Evolutionary conservation across 129 eudicot genomes (phyloP).

Genomic region (Arctium minus): DNA sequence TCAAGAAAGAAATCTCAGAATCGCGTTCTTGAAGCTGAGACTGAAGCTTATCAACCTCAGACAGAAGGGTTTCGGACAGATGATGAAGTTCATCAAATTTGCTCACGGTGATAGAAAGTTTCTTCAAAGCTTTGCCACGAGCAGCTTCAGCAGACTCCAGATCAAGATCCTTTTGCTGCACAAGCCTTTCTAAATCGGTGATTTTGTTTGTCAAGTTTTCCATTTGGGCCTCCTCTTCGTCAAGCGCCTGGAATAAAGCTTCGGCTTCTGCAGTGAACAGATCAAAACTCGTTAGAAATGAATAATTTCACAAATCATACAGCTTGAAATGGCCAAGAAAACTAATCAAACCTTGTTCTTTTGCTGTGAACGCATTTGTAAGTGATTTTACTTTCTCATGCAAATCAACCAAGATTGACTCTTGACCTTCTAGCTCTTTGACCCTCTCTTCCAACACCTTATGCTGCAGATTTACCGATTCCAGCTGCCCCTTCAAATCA

Average conservation of each 20-base stretch:
- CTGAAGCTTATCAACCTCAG: conserved; percentile 92
- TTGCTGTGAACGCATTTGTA: conserved; percentile 54
- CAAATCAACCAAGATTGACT: conserved; percentile 36
- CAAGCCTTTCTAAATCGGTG: conserved; percentile 43
- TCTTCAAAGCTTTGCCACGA: conserved; percentile 79
- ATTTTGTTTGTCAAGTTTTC: conserved; percentile 56
- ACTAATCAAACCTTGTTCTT: conserved; percentile 66
- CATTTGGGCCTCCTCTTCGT: conserved; percentile 89
- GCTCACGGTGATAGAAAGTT: conserved; percentile 74
- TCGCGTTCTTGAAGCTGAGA: conserved; percentile 91
- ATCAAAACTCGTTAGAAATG: neutral
- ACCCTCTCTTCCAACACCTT: conserved; percentile 47
- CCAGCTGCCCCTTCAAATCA: conserved; percentile 45
- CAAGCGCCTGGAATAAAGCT: conserved; percentile 85
- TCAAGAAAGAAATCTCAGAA: conserved; percentile 77
- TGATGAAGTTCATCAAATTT: conserved; percentile 92
- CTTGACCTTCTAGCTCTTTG: conserved; percentile 55
- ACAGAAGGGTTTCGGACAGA: conserved; percentile 72
- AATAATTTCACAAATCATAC: neutral
- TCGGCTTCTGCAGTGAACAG: conserved; percentile 56
- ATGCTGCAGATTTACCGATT: conserved; percentile 36
- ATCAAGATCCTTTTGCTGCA: conserved; percentile 56
- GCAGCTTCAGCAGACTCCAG: conserved; percentile 68
- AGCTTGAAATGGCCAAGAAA: neutral
- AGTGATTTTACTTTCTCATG: conserved; percentile 55